Evolutionary conservation across 352 stramenopile genomes (phyloP).

Genomic region (Globisporangium viniferum): DNA sequence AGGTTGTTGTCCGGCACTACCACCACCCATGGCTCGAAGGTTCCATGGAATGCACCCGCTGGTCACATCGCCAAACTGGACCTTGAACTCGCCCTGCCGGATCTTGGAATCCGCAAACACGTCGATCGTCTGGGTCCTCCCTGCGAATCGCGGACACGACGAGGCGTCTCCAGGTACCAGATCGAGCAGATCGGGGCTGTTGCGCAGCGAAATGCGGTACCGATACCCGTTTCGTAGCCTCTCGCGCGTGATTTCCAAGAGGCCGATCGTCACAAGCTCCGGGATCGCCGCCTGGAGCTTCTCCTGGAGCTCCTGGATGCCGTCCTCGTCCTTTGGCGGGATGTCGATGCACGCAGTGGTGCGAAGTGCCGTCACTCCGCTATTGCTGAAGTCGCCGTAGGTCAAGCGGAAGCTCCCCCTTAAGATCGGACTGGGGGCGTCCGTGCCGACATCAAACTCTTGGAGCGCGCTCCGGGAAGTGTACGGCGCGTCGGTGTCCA

Average conservation of each 20-base stretch:
- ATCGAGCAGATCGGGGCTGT: conserved; percentile 48
- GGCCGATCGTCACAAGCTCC: conserved; percentile 53
- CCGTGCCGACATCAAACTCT: conserved; percentile 62
- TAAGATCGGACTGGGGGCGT: conserved; percentile 41
- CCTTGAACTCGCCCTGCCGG: conserved; percentile 37
- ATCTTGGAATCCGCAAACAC: conserved; percentile 39
- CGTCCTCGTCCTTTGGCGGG: conserved; percentile 32
- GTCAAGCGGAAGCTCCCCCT: conserved; percentile 43
- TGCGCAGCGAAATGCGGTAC: conserved; percentile 50
- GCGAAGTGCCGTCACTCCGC: conserved; percentile 17
- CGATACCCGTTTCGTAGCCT: conserved; percentile 43
- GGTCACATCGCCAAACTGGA: conserved; percentile 32
- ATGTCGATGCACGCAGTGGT: conserved; percentile 59
- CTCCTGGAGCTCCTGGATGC: conserved; percentile 34
- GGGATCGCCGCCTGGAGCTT: conserved; percentile 36
- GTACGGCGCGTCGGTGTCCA: conserved; percentile 33
- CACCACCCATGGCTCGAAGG: conserved; percentile 27
- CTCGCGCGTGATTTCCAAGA: conserved; percentile 27
- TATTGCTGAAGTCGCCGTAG: conserved; percentile 53
- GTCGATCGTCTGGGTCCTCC: conserved; percentile 65
- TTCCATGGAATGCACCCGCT: conserved; percentile 50
- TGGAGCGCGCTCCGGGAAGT: conserved; percentile 38
- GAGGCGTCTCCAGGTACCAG: conserved; percentile 37
- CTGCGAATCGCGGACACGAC: conserved; percentile 31
- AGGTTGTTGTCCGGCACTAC: background rate